These are phyloP conservation scores for Physcomitrium patens DNA, from an alignment of 225 moss, liverwort and hornwort genomes.

Conservation along the genomic window DNA sequence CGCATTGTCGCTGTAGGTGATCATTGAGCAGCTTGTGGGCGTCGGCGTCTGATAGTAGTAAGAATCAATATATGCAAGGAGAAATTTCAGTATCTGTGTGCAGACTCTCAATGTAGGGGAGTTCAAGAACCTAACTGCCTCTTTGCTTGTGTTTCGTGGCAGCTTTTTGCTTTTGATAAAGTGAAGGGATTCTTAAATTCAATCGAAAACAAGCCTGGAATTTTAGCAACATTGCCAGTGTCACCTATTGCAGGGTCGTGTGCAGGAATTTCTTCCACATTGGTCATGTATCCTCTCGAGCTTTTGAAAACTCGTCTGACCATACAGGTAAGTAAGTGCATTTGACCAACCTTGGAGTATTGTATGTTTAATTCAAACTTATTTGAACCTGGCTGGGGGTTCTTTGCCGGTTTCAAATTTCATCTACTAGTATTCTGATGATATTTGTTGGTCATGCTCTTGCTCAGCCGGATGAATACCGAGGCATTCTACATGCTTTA, in stretches of 20 bases:
- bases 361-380: neutral
- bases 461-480: slow-evolving; percentile 73
- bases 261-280: slow-evolving; percentile 79
- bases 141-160: slow-evolving; percentile 30
- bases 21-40: too few species aligned
- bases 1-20: too few species aligned
- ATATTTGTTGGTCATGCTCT: neutral
- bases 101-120: neutral
- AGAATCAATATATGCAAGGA: neutral
- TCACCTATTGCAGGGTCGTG: slow-evolving; percentile 82
- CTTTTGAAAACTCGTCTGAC: slow-evolving; percentile 88
- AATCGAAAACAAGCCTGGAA: slow-evolving; percentile 54
- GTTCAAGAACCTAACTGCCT: slow-evolving; percentile 17
- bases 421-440: slow-evolving; percentile 2
- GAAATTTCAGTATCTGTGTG: neutral
- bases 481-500: slow-evolving; percentile 69
- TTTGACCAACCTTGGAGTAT: neutral
- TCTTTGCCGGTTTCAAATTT: neutral
- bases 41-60: too few species aligned
- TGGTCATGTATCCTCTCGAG: slow-evolving; percentile 85
- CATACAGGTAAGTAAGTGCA: slow-evolving; percentile 58
- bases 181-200: slow-evolving; percentile 71
- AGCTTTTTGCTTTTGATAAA: slow-evolving; percentile 80
- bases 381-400: neutral
- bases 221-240: slow-evolving; percentile 58